A percentile compares a stretch with the other conserved stretches of the same genome.
Conservation (phyloP, 2,329 filamentous ascomycete species). For the Claviceps purpurea region DNA sequence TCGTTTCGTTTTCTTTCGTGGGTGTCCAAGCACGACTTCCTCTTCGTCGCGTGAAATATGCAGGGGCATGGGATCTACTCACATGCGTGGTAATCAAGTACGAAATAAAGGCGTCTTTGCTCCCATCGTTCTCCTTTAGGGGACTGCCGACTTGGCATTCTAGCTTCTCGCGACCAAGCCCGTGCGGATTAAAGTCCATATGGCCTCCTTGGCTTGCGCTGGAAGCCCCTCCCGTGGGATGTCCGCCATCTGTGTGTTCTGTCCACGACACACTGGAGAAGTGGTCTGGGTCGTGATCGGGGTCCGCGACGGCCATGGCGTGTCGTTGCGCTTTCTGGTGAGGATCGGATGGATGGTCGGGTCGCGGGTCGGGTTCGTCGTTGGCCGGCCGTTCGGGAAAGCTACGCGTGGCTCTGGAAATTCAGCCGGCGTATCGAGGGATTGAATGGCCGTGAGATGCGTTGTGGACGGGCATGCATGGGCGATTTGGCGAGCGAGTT, state of each 20-base stretch:
- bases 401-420: neutral
- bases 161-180: slow-evolving; percentile 58
- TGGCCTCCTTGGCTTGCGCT: slow-evolving; percentile 23
- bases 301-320: slow-evolving; percentile 30
- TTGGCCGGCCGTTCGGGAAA: neutral
- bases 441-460: neutral
- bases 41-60: neutral
- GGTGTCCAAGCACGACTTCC: too few species aligned
- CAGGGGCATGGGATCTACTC: slow-evolving; percentile 10
- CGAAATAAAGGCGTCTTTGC: slow-evolving; percentile 92
- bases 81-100: slow-evolving; percentile 89
- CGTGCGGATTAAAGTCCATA: slow-evolving; percentile 41
- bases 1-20: neutral
- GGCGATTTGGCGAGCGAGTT: neutral
- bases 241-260: slow-evolving; percentile 32
- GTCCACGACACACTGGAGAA: slow-evolving; percentile 77
- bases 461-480: neutral
- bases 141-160: slow-evolving; percentile 75
- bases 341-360: neutral
- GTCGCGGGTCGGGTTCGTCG: neutral
- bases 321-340: neutral
- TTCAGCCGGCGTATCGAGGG: neutral
- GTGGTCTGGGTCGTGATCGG: slow-evolving; percentile 50
- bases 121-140: slow-evolving; percentile 90
- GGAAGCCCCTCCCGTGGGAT: slow-evolving; percentile 29